Conservation (phyloP, 108 stramenopile genomes). For the Mediolabrus comicus region DNA sequence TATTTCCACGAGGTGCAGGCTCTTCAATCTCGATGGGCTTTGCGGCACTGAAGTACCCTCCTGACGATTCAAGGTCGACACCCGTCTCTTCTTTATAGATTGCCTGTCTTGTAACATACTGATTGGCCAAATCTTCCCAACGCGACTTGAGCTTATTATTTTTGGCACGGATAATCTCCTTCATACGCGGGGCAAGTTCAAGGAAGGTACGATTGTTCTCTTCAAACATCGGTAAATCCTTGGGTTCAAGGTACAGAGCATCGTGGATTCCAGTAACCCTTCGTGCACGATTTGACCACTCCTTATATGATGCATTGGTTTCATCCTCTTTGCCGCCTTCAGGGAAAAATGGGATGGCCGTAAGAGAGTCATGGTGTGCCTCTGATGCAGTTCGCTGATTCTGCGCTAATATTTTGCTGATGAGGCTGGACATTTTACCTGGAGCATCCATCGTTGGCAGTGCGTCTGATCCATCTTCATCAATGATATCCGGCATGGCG, state of each 20-base stretch:
- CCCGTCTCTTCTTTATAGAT: conserved; percentile 49
- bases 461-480: conserved; percentile 10
- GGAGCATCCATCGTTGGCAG: conserved; percentile 34
- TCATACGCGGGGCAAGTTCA: conserved; percentile 55
- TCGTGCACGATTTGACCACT: conserved; percentile 68
- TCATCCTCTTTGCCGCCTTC: not conserved
- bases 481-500: conserved; percentile 5
- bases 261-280: conserved; percentile 69
- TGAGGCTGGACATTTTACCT: conserved; percentile 32
- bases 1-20: conserved; percentile 40
- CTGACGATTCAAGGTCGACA: conserved; percentile 30
- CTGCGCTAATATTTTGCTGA: conserved; percentile 50
- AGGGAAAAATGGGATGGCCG: conserved; percentile 30
- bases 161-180: conserved; percentile 64
- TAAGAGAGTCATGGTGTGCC: conserved; percentile 57
- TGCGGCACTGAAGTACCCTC: conserved; percentile 43
- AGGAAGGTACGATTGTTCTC: conserved; percentile 50
- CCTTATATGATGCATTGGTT: conserved; percentile 31
- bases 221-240: conserved; percentile 63
- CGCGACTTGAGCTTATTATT: conserved; percentile 53
- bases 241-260: conserved; percentile 76
- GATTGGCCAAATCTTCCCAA: conserved; percentile 67
- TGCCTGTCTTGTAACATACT: conserved; percentile 67
- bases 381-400: conserved; percentile 62
- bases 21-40: conserved; percentile 1